Conservation (phyloP, 1,139 yeast species). For the Yamadazyma songkhlaensis region DNA sequence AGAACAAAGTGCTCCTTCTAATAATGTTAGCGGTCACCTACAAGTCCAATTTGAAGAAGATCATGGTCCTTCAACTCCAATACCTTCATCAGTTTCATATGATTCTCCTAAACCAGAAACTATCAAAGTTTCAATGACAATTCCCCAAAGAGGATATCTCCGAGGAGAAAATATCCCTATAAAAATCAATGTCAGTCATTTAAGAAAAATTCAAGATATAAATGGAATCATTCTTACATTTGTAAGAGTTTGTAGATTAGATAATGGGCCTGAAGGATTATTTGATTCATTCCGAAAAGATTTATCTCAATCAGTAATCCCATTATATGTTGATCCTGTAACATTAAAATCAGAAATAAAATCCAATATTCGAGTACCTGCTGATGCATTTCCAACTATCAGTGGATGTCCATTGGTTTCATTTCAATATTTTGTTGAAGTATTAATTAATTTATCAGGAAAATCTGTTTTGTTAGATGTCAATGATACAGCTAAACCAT, state of each 20-base stretch:
- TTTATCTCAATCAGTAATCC: constrained; percentile 71
- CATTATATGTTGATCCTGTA: constrained; percentile 73
- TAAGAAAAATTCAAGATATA: constrained; percentile 67
- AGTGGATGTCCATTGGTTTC: constrained; percentile 70
- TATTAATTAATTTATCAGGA: constrained; percentile 64
- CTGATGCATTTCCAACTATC: constrained; percentile 85
- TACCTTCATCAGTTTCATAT: constrained; percentile 9
- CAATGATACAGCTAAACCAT: constrained; percentile 18
- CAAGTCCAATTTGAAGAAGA: constrained; percentile 4
- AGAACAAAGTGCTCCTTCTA: not conserved
- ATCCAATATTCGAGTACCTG: constrained; percentile 69
- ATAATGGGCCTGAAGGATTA: constrained; percentile 60
- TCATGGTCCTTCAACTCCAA: constrained; percentile 5
- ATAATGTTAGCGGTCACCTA: not conserved
- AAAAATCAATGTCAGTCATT: constrained; percentile 62
- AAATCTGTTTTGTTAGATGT: constrained; percentile 36
- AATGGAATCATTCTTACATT: constrained; percentile 78
- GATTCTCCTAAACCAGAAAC: constrained; percentile 20
- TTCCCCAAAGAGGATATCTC: constrained; percentile 69
- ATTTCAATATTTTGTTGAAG: constrained; percentile 84
- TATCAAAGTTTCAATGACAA: constrained; percentile 55
- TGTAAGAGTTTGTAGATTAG: constrained; percentile 76
- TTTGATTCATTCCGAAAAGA: constrained; percentile 84
- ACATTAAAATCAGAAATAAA: constrained; percentile 57
- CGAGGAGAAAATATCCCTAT: constrained; percentile 80